Conservation (phyloP, 1,284 basidiomycete genomes). For the Golubevia sp. region DNA sequence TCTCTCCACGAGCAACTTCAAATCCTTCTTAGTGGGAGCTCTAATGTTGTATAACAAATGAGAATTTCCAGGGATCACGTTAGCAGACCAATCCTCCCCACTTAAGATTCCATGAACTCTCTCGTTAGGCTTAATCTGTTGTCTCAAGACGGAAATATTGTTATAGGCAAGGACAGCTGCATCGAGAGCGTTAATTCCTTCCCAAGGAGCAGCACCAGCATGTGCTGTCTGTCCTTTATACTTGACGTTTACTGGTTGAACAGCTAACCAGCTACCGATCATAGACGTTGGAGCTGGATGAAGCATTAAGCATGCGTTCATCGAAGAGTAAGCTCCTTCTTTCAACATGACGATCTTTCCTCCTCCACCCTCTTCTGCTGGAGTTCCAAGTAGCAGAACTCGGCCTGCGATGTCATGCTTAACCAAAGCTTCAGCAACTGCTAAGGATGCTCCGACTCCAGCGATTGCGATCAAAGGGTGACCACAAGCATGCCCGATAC, state of each 20-base stretch:
- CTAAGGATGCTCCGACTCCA: slow-evolving; percentile 77
- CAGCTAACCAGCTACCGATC: slow-evolving; percentile 67
- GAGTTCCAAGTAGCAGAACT: slow-evolving; percentile 80
- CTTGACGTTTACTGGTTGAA: slow-evolving; percentile 27
- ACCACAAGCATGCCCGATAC: slow-evolving; percentile 8
- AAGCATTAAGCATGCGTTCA: slow-evolving; percentile 78
- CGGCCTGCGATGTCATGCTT: slow-evolving; percentile 72
- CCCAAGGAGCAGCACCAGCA: slow-evolving; percentile 71
- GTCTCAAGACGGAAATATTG: slow-evolving; percentile 74
- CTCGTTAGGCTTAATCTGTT: slow-evolving; percentile 71
- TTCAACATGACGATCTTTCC: slow-evolving; percentile 78
- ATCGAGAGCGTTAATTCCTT: slow-evolving; percentile 81
- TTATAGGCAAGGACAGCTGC: slow-evolving; percentile 80
- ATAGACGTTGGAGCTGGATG: slow-evolving; percentile 63
- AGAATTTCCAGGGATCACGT: slow-evolving; percentile 80
- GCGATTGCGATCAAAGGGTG: slow-evolving; percentile 83
- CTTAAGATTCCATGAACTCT: slow-evolving; percentile 63
- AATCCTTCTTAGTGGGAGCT: slow-evolving; percentile 69
- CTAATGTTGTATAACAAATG: slow-evolving; percentile 73
- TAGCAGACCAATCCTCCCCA: slow-evolving; percentile 66
- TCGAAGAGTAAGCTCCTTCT: slow-evolving; percentile 73
- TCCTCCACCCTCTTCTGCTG: slow-evolving; percentile 80
- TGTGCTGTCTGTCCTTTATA: slow-evolving; percentile 45
- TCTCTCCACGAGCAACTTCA: slow-evolving; percentile 66
- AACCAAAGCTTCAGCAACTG: slow-evolving; percentile 70